Base-by-base conservation (phyloP, 1,139 yeast species). In the Kurtzmaniella quercitrusa region DNA sequence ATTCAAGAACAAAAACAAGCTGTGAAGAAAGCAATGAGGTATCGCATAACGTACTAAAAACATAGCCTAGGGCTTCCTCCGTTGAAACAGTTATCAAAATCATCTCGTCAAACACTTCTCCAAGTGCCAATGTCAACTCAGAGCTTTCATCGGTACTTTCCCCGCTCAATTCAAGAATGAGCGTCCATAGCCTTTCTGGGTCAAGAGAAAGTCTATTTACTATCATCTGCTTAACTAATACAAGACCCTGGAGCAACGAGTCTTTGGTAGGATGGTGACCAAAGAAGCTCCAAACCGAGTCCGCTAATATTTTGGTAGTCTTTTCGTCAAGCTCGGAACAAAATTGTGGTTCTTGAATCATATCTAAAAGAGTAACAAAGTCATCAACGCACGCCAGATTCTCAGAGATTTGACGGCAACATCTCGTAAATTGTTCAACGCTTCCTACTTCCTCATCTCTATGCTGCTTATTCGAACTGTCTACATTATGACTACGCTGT, bases 141-240 rank as follows among this genome's bases (percentile, higher is more conserved):
- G 36, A n/a, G 11, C 9, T 17, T 9, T 29, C 27, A 3, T 44
- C 46, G 3, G 41, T 27, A 14, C 40, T 46, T 10, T 48, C 36
- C 1, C 45, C 48, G 42, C 62, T 53, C 38, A 65, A 47, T 0
- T 44, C 41, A 3, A 59, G 46, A 36, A 68, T 55, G 5, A 56
- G 44, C 3, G 40, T 39, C 66, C 71, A 65, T 9, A 66, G 47
- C 14, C 45, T 50, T 1, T 44, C 42, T 37, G 63, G 48, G 14
- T 59, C 50, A 12, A 69, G 39, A 2, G 48, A 41, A 27, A 47
- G 46, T 16, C 61, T 48, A 44, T 59, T 62, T 23, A 70, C 62
- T 18, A 70, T 57, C 37, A 67, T 42, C 46, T 70, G 75, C 46
- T 70, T 70, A 37, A 68, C 37, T 3, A 70, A 40, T 18, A 70